A percentile compares a stretch with the other conserved stretches of the same genome.
Evolutionary conservation across 1,284 basidiomycete genomes (phyloP).

Genomic region (Trichosporon sp.): DNA sequence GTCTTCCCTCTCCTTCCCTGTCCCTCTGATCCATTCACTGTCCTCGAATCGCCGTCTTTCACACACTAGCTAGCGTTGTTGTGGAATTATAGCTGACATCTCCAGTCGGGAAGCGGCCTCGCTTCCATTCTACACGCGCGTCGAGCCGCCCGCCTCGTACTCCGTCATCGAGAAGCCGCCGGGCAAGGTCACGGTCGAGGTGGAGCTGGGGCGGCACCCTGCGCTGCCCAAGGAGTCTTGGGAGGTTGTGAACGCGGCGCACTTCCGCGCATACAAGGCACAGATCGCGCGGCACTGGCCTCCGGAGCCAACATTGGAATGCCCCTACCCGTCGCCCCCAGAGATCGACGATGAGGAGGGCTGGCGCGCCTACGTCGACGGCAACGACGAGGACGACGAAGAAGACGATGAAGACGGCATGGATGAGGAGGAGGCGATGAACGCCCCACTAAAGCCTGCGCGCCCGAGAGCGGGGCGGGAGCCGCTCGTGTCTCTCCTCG

Average conservation of each 20-base stretch:
- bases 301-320: slow-evolving; percentile 11
- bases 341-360: slow-evolving; percentile 9
- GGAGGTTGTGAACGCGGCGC: slow-evolving; percentile 29
- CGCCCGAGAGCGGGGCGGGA: slow-evolving; percentile 17
- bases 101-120: slow-evolving; percentile 24
- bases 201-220: slow-evolving; percentile 8
- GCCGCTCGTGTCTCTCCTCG: slow-evolving; percentile 34
- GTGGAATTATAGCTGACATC: not conserved
- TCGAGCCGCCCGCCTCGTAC: slow-evolving; percentile 9
- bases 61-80: too few species aligned
- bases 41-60: too few species aligned
- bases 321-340: slow-evolving; percentile 25
- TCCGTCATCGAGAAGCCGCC: not conserved
- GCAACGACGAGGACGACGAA: slow-evolving; percentile 6
- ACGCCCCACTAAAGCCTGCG: not conserved
- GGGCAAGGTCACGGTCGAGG: not conserved
- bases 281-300: slow-evolving; percentile 18
- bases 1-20: not conserved
- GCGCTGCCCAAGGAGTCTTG: slow-evolving; percentile 36
- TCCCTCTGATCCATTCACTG: too few species aligned
- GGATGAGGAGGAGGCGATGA: slow-evolving; percentile 13
- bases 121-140: slow-evolving; percentile 32
- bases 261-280: slow-evolving; percentile 26
- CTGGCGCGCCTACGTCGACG: slow-evolving; percentile 19
- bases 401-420: slow-evolving; percentile 23